Base-by-base conservation (phyloP, 139 green algal species). In the Choricystis sp. region DNA sequence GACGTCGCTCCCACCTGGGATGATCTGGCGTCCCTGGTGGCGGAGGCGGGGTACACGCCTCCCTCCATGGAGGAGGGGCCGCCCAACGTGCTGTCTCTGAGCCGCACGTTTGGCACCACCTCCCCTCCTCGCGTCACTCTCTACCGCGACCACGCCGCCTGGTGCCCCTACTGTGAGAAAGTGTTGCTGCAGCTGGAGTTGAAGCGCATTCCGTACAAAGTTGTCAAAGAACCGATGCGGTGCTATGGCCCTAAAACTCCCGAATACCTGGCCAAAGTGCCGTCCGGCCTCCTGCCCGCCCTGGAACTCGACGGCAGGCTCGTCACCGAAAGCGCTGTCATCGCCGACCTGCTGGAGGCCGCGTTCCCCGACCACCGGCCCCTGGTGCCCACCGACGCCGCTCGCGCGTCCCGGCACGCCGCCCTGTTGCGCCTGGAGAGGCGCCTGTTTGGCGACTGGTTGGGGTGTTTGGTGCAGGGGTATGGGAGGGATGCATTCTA, bases 171-270 rank as follows among this genome's bases (percentile, higher is more conserved):
- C 66, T 86, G 72, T 49, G 3, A 57, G 16, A 58, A 23, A 28
- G 77, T 94, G 2, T 92, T 86, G 78, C 72, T 98, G 69, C 82
- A 92, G 77, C 85, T 98, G 26, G 92, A 98, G 74, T 91, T 97
- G 74, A 98, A 97, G 79, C 79, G 71, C 30, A 89, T 97, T 30
- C 87, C 92, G 0, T 96, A 98, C 66, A 74, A 59, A 3, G 76
- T 94, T 2, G 80, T 91, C 62, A 92, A 94, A 61, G 86, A 94
- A 79, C 94, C 92, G 79, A 96, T 96, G 89, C 72, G 87, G 25
- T 95, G 86, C 77, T 97, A 97, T 67, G 91, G 91, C 2, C 78
- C 88, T 74, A 96, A 96, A 74, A 86, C 88, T 1, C n/a, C 63
- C 3, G 72, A 66, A 14, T 94, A 89, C 73, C 63, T 85, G 56